These are phyloP conservation scores for Boletus reticuloceps DNA, from an alignment of 768 basidiomycete genomes.

Conservation along the genomic window DNA sequence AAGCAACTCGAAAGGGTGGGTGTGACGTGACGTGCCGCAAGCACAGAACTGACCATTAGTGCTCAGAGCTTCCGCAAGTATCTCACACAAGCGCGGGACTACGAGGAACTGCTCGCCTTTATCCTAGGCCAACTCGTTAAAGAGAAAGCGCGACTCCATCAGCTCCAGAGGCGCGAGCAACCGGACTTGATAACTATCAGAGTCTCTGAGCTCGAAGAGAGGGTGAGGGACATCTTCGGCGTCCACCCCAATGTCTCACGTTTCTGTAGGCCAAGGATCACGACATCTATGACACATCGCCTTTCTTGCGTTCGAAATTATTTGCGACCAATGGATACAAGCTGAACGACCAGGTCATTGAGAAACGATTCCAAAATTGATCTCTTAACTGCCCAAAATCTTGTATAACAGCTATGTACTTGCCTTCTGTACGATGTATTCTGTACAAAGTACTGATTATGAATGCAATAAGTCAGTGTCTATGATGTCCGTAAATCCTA, in stretches of 20 bases:
- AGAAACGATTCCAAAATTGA: constrained; percentile 64
- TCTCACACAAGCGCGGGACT: constrained; percentile 90
- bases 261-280: constrained; percentile 83
- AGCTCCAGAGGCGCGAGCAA: constrained; percentile 72
- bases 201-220: constrained; percentile 78
- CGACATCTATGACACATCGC: constrained; percentile 87
- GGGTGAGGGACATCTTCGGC: constrained; percentile 49
- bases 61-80: constrained; percentile 94
- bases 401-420: background rate
- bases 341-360: constrained; percentile 58
- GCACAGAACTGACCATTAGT: constrained; percentile 11
- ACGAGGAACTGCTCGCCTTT: constrained; percentile 94
- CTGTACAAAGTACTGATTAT: too few species aligned
- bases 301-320: constrained; percentile 83
- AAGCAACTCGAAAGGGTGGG: constrained; percentile 89
- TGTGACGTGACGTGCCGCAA: background rate
- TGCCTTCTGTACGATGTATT: too few species aligned
- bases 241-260: constrained; percentile 8
- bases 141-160: constrained; percentile 83
- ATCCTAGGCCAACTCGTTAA: constrained; percentile 92
- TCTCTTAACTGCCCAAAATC: constrained; percentile 1
- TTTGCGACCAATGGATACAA: constrained; percentile 91
- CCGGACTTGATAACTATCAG: constrained; percentile 77
- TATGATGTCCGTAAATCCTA: too few species aligned
- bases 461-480: too few species aligned